Conservation (phyloP, 345 rosid genomes). For the Salix exigua region DNA sequence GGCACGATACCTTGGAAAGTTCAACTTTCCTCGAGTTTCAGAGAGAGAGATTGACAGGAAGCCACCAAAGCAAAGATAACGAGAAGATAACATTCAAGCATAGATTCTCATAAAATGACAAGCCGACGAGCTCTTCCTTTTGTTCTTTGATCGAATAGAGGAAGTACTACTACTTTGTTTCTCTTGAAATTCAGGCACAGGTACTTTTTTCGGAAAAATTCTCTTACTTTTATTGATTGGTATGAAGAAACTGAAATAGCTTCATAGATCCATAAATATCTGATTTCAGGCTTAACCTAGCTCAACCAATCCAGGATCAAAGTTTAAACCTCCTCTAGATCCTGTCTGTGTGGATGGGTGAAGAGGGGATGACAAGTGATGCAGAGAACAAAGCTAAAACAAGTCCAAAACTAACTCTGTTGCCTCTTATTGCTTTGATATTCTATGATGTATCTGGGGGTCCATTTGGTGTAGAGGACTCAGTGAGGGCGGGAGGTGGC, state of each 20-base stretch:
- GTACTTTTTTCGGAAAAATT: constrained; percentile 9
- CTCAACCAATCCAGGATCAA: not conserved
- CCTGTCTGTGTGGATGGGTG: constrained; percentile 54
- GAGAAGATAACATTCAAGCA: not conserved
- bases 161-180: not conserved
- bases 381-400: constrained; percentile 26
- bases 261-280: not conserved
- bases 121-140: not conserved
- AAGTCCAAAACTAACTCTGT: constrained; percentile 61
- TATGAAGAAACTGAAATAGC: not conserved
- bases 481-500: constrained; percentile 85
- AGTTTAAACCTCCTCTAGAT: constrained; percentile 11
- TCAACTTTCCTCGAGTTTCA: not conserved
- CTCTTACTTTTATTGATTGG: not conserved
- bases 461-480: constrained; percentile 91
- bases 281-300: constrained; percentile 7
- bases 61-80: not conserved
- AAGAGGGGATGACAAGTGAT: constrained; percentile 42
- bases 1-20: not conserved
- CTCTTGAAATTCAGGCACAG: constrained; percentile 4
- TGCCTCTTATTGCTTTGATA: constrained; percentile 79
- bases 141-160: not conserved
- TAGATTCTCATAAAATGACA: not conserved
- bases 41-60: not conserved
- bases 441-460: constrained; percentile 97